phyloP scores from a whole-genome alignment of 163 green algal species.

The Chloromonas sp. region DNA sequence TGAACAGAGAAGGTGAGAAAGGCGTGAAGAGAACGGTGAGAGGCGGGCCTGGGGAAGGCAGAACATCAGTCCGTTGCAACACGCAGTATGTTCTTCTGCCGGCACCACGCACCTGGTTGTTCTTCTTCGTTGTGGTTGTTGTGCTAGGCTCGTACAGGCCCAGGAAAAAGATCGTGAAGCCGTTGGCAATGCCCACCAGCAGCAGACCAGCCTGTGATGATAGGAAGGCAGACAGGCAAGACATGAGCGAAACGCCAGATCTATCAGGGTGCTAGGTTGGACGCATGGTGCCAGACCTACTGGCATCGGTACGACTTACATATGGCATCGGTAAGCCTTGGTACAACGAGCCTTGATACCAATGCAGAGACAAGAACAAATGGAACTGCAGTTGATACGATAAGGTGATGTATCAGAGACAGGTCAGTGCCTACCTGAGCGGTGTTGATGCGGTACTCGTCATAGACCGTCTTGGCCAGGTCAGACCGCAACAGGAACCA shows the following conservation, averaged over 20 bases:
- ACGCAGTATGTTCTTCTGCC: too few species aligned
- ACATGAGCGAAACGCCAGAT: background rate
- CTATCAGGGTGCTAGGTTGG: background rate
- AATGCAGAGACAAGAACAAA: background rate
- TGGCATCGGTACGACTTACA: background rate
- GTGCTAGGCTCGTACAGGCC: constrained; percentile 2
- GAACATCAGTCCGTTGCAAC: too few species aligned
- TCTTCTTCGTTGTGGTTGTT: too few species aligned
- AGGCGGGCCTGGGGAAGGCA: too few species aligned
- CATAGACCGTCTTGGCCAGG: constrained; percentile 8
- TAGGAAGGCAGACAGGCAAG: background rate
- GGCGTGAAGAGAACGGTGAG: too few species aligned
- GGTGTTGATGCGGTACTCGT: constrained; percentile 9
- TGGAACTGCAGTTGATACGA: too few species aligned
- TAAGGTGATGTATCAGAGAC: too few species aligned
- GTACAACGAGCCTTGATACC: background rate
- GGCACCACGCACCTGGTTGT: too few species aligned
- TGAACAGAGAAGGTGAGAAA: too few species aligned
- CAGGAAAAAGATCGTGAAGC: constrained; percentile 29
- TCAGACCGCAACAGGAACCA: constrained; percentile 19
- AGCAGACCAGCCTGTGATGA: constrained; percentile 17
- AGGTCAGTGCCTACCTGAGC: constrained; percentile 1
- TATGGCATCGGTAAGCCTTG: background rate
- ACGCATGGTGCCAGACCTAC: background rate
- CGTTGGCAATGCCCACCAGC: constrained; percentile 23